phyloP scores from a whole-genome alignment of 148 eudicot species.

The Camellia granthamiana region DNA sequence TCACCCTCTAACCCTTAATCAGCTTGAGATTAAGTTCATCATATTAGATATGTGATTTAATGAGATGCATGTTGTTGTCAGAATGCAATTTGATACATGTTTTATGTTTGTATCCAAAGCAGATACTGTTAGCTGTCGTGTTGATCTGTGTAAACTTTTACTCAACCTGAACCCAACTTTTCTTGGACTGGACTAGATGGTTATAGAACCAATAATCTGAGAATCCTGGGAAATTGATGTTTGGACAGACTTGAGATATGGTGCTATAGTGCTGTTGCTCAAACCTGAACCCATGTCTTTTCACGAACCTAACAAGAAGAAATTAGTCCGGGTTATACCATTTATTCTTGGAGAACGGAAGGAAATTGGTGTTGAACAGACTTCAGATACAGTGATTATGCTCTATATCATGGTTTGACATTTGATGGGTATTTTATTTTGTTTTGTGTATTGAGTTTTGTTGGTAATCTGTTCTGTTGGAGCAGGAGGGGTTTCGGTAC shows the following conservation, averaged over 20 bases:
- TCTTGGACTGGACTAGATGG: too few relatives aligned
- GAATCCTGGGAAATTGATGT: too few relatives aligned
- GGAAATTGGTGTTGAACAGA: background rate
- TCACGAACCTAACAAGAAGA: background rate
- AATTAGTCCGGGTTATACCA: background rate
- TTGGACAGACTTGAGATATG: too few relatives aligned
- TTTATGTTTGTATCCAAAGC: background rate
- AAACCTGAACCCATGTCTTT: background rate
- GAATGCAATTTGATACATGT: background rate
- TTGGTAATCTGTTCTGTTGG: conserved; percentile 17
- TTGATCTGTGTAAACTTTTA: background rate
- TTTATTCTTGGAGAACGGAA: background rate
- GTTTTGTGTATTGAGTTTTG: background rate
- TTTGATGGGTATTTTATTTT: too few relatives aligned
- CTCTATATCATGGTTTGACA: background rate
- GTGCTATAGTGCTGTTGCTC: too few relatives aligned
- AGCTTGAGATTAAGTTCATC: too few relatives aligned
- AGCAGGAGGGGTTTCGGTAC: conserved; percentile 80
- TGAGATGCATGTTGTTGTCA: too few relatives aligned
- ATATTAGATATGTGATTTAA: too few relatives aligned
- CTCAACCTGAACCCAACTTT: background rate
- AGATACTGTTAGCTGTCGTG: background rate
- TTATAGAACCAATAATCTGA: too few relatives aligned
- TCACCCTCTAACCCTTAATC: background rate
- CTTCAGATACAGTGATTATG: background rate